Evolutionary conservation across 371 early-diverging fungal genomes (phyloP), one percentile per base, ranked within the genome.

Genomic region (Syncephalastrum monosporum): DNA sequence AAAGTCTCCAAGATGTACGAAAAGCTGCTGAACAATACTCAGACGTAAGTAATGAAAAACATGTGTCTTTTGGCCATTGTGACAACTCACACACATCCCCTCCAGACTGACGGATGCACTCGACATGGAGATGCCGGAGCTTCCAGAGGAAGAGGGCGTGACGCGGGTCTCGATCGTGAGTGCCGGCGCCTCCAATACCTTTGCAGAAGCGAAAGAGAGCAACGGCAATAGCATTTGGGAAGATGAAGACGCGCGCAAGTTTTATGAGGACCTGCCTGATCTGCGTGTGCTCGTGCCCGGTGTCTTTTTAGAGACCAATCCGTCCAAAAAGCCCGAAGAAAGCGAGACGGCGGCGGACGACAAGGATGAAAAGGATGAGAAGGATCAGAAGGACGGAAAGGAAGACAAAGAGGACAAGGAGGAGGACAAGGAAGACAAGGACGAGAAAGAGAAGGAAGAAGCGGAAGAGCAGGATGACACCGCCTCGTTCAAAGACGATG

Each of bases 191-290:
- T 55, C 61, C 1, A 64, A 67, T 43, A 57, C 65, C 13, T 72
- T 77, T 50, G 64, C 65, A 13, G 82, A 82, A 25, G 77, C 75
- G 17, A 77, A 76, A 56, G 76, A 47, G 61, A 62, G 42, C 60
- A 59, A 44, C 60, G 60, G 44, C 57, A 57, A 17, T 27, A 57
- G 90, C 24, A 71, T 87, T 15, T 95, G 93, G 89, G 93, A 93
- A 65, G 94, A 95, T 69, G 93, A 94, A 19, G 94, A 93, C 56
- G 83, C 88, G 10, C 81, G 86, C 17, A 75, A 79, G 25, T 95
- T 95, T 68, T 95, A 94, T 63, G 91, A 93, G 56, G 82, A 88
- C 50, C 57, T 93, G 4, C 67, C 90, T 16, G 91, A 94, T 66
- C 77, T 95, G 29, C 74, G 81, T 47, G 75, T 83, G 1, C 67